Evolutionary conservation across 2,329 filamentous ascomycete genomes (phyloP).

Genomic region (Lachnellula cervina): DNA sequence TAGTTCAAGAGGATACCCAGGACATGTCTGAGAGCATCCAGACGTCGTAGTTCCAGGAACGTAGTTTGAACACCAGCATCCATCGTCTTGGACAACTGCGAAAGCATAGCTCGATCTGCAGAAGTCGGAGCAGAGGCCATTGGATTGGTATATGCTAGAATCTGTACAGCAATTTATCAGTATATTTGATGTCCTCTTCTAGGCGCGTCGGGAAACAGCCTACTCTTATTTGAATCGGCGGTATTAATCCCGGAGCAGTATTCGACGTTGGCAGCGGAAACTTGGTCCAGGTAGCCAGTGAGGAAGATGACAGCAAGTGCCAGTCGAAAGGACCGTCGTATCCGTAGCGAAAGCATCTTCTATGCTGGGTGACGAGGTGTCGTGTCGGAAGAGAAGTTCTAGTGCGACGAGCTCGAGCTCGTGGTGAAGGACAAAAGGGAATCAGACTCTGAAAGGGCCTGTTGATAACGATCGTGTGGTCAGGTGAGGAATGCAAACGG

Average conservation of each 20-base stretch:
- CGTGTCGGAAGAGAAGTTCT: background rate
- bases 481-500: background rate
- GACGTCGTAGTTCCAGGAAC: conserved; percentile 46
- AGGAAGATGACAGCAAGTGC: conserved; percentile 19
- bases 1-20: conserved; percentile 61
- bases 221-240: conserved; percentile 38
- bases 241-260: conserved; percentile 48
- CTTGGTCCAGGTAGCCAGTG: conserved; percentile 9
- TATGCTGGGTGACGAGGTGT: background rate
- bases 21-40: conserved; percentile 56
- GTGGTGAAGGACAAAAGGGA: too few species aligned
- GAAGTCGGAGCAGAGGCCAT: conserved; percentile 60
- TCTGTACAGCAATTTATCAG: conserved; percentile 36
- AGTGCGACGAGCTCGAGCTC: too few species aligned
- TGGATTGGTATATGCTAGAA: conserved; percentile 57
- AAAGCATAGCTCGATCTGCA: conserved; percentile 59
- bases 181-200: background rate
- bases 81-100: conserved; percentile 58
- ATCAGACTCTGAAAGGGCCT: too few species aligned
- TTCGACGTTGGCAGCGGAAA: conserved; percentile 11
- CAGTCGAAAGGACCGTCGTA: conserved; percentile 19
- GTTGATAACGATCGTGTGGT: background rate
- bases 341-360: conserved; percentile 9
- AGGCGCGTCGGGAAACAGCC: conserved; percentile 25
- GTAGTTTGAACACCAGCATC: conserved; percentile 74